A percentile compares a stretch with the other conserved stretches of the same genome.
These are phyloP conservation scores for Calocybe gambosa DNA, from an alignment of 1,284 basidiomycete species.

Conservation along the genomic window DNA sequence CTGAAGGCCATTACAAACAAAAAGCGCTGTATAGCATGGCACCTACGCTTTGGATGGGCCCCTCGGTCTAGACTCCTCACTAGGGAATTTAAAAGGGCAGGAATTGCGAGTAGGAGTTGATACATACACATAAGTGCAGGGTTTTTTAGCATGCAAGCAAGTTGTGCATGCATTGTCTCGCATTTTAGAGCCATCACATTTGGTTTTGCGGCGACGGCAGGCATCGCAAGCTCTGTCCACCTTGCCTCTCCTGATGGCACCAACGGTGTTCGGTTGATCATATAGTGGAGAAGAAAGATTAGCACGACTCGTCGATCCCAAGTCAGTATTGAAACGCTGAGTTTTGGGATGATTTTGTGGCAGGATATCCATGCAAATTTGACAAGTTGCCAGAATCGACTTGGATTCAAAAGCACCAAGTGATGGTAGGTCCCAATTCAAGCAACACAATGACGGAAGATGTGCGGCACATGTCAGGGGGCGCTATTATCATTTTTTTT, in stretches of 20 bases:
- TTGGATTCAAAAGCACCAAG: neutral
- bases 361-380: conserved; percentile 1
- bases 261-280: conserved; percentile 5
- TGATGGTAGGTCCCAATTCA: neutral
- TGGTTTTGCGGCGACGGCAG: conserved; percentile 62
- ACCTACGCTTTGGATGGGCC: conserved; percentile 80
- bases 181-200: conserved; percentile 64
- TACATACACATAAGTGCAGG: conserved; percentile 66
- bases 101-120: conserved; percentile 6
- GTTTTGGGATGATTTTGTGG: neutral
- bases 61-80: conserved; percentile 73
- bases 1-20: conserved; percentile 31
- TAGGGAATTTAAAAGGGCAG: conserved; percentile 20
- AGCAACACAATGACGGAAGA: neutral
- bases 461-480: neutral
- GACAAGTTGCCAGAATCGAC: neutral
- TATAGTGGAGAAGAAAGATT: conserved; percentile 9
- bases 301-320: conserved; percentile 2
- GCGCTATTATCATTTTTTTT: neutral
- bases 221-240: conserved; percentile 68
- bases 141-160: conserved; percentile 56
- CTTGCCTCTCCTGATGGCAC: conserved; percentile 41
- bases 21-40: conserved; percentile 2
- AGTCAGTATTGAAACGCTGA: conserved; percentile 1
- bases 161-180: conserved; percentile 62